Conservation (phyloP, 1,284 basidiomycete species). For the Macrocybe sp. region DNA sequence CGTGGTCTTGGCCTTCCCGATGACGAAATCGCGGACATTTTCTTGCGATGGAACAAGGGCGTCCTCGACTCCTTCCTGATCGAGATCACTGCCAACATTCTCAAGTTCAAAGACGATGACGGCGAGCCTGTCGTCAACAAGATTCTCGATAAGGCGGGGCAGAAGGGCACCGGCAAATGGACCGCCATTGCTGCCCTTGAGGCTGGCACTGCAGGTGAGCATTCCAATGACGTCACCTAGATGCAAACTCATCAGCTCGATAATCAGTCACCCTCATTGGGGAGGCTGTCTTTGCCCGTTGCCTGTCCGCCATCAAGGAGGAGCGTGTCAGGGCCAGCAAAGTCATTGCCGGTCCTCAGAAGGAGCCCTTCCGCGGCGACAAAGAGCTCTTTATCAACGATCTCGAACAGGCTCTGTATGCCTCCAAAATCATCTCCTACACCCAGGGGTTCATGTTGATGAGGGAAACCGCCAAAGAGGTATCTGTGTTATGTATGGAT, state of each 20-base stretch:
- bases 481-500: conserved; percentile 26
- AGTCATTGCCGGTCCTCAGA: conserved; percentile 83
- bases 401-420: conserved; percentile 98
- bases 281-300: conserved; percentile 99
- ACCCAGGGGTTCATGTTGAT: conserved; percentile 99
- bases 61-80: conserved; percentile 99
- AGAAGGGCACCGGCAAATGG: conserved; percentile 99
- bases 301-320: conserved; percentile 96
- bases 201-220: conserved; percentile 80
- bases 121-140: conserved; percentile 89
- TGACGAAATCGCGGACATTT: conserved; percentile 87
- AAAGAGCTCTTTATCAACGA: conserved; percentile 99
- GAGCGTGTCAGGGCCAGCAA: conserved; percentile 95
- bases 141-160: conserved; percentile 94
- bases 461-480: conserved; percentile 97
- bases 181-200: conserved; percentile 98
- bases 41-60: conserved; percentile 94
- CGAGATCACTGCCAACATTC: conserved; percentile 94
- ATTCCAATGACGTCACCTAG: neutral
- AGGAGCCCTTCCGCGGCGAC: conserved; percentile 94
- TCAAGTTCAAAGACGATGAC: conserved; percentile 95
- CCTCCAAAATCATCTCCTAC: conserved; percentile 99
- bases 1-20: conserved; percentile 86
- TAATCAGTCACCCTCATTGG: conserved; percentile 91
- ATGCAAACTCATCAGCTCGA: conserved; percentile 1